Conservation (phyloP, 371 early-diverging fungal species). For the Thermomucor indicae-seudaticae region DNA sequence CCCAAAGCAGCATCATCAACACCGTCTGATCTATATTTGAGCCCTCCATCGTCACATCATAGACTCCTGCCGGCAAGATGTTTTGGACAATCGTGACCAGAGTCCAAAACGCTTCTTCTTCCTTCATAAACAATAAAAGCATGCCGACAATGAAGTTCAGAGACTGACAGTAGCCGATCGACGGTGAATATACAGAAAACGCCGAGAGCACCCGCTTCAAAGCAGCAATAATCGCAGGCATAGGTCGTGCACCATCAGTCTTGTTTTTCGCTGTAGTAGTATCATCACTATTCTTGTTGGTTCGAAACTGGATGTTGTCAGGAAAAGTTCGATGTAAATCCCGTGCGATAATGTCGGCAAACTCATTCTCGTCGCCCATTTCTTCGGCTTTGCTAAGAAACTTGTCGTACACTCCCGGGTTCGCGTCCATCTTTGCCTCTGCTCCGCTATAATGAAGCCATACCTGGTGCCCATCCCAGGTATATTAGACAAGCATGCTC, state of each 20-base stretch:
- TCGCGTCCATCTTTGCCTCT: conserved; percentile 53
- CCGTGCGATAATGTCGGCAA: conserved; percentile 74
- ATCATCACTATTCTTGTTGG: conserved; percentile 4
- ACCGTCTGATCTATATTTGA: conserved; percentile 80
- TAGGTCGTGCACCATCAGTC: neutral
- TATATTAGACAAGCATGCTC: no score
- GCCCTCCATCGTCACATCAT: conserved; percentile 79
- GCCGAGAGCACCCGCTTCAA: conserved; percentile 69
- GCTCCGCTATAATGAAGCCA: conserved; percentile 88
- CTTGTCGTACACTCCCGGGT: conserved; percentile 59
- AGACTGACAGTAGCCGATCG: conserved; percentile 87
- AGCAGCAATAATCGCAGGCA: conserved; percentile 55
- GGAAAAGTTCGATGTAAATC: conserved; percentile 88
- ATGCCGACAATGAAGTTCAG: conserved; percentile 85
- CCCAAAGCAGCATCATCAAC: conserved; percentile 59
- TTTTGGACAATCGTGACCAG: conserved; percentile 69
- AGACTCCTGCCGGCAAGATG: conserved; percentile 73
- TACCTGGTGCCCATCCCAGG: conserved; percentile 37
- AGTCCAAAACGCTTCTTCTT: conserved; percentile 83
- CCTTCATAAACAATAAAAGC: conserved; percentile 69
- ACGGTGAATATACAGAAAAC: conserved; percentile 58
- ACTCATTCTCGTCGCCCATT: conserved; percentile 53
- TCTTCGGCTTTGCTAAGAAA: conserved; percentile 51
- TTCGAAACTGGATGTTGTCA: conserved; percentile 60
- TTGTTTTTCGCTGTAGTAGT: conserved; percentile 21